Conservation (phyloP, 371 early-diverging fungal species). For the Entomophthora muscae region DNA sequence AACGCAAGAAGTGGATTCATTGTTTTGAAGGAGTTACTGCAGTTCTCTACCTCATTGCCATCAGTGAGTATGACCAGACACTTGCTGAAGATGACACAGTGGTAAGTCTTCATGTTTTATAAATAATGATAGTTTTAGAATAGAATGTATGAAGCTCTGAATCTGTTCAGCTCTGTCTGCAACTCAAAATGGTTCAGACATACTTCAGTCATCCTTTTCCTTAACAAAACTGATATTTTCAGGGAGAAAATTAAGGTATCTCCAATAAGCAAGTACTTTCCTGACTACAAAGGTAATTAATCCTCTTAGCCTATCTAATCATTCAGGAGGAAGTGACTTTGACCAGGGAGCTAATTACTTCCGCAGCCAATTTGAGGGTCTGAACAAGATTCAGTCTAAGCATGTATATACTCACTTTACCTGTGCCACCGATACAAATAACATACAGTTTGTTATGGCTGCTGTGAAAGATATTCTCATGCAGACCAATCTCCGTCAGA, state of each 20-base stretch:
- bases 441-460: constrained; percentile 55
- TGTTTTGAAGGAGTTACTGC: constrained; percentile 91
- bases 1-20: constrained; percentile 90
- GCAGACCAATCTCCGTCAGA: constrained; percentile 35
- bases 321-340: constrained; percentile 35
- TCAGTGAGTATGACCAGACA: constrained; percentile 86
- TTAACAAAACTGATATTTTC: constrained; percentile 94
- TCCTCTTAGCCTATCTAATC: neutral
- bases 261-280: constrained; percentile 65
- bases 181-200: constrained; percentile 85
- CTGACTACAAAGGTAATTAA: constrained; percentile 54
- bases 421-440: constrained; percentile 46
- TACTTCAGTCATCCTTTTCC: constrained; percentile 82
- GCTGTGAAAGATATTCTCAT: constrained; percentile 58
- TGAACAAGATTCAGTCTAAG: constrained; percentile 22
- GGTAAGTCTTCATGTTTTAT: constrained; percentile 20
- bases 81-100: constrained; percentile 81
- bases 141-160: constrained; percentile 85
- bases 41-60: constrained; percentile 82
- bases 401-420: constrained; percentile 31
- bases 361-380: constrained; percentile 20
- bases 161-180: constrained; percentile 87
- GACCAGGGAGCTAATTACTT: constrained; percentile 34
- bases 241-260: constrained; percentile 60
- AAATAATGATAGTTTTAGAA: constrained; percentile 18